Base-by-base conservation (phyloP, 1,284 basidiomycete species). In the Cryptococcus wingfieldii region DNA sequence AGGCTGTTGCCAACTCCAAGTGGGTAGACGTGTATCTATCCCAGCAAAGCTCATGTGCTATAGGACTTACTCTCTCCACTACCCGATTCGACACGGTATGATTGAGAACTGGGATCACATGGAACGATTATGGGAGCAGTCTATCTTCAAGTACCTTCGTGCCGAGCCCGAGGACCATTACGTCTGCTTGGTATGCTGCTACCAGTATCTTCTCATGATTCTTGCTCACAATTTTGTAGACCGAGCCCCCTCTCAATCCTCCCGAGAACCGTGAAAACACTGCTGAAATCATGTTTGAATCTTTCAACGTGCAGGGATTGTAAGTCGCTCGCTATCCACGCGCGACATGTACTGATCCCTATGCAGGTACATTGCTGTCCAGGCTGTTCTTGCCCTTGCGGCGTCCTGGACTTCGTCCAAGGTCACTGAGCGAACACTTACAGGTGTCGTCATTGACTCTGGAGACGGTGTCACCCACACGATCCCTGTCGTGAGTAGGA, bases 51-150 rank as follows among this genome's bases (percentile, higher is more conserved):
- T 37, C 25, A 38, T 39, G n/a, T 27, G 19, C 27, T n/a, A 83
- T 86, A 46, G 90, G 84, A 65, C 79, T 4, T 99, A 98, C 79
- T 87, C 89, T 42, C 84, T 98, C 16, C 89, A 95, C 78, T 97
- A 98, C 78, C 96, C 96, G 23, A 98, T 98, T 72, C 85, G 90
- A 54, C 96, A 99, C 74, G 96, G 96, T 39, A 87, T 92, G 86
- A 97, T 98, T 71, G 96, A 98, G 65, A 98, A 98, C 74, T 99
- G 96, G 96, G 96, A 98, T 79, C 86, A 96, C 69, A 99, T 99
- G 96, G 96, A 98, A 77, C 83, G 96, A 10, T 98, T 94, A 79
- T 98, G 95, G 96, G 94, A 98, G 78, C 95, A 98, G 81, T 92
- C 89, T 66, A 98, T 98, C 83, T 99, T 99, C 86, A 98, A 98